Evolutionary conservation across 2,329 filamentous ascomycete species (phyloP).

Genomic region (Aspergillus hiratsukae): DNA sequence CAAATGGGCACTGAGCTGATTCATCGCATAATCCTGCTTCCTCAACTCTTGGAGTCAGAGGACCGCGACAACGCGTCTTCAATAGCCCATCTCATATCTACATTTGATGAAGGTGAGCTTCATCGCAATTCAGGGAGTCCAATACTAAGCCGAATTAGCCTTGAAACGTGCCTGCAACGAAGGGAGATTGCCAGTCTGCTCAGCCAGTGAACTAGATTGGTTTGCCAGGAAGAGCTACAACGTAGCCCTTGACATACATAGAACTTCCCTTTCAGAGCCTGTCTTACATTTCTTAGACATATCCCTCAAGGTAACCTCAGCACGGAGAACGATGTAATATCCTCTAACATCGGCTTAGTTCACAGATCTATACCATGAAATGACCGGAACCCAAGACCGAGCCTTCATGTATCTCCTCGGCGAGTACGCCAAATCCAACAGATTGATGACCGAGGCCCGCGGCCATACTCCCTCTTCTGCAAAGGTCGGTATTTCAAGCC

Average conservation of each 20-base stretch:
- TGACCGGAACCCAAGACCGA: conserved; percentile 27
- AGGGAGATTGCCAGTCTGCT: conserved; percentile 50
- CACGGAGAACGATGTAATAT: background rate
- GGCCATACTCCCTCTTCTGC: conserved; percentile 36
- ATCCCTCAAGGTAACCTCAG: conserved; percentile 40
- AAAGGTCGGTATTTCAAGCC: conserved; percentile 26
- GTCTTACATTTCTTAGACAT: conserved; percentile 52
- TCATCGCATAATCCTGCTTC: conserved; percentile 37
- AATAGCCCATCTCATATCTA: conserved; percentile 50
- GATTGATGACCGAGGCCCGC: conserved; percentile 46
- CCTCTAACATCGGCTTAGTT: conserved; percentile 40
- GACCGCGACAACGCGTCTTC: conserved; percentile 22
- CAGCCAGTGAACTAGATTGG: conserved; percentile 68
- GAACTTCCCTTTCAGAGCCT: conserved; percentile 52
- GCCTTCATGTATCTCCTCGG: conserved; percentile 62
- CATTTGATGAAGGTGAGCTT: conserved; percentile 49
- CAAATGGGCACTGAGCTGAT: conserved; percentile 4
- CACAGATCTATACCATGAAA: conserved; percentile 33
- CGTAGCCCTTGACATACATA: conserved; percentile 60
- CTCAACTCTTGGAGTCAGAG: conserved; percentile 40
- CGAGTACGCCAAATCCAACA: conserved; percentile 58
- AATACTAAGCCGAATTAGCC: conserved; percentile 40
- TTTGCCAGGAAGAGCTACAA: conserved; percentile 82
- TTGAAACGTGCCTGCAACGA: conserved; percentile 43
- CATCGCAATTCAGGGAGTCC: conserved; percentile 1